Percentiles rank a stretch among this genome's conserved stretches.
Conservation (phyloP, 495 filamentous ascomycete genomes). For the Physcia stellaris region DNA sequence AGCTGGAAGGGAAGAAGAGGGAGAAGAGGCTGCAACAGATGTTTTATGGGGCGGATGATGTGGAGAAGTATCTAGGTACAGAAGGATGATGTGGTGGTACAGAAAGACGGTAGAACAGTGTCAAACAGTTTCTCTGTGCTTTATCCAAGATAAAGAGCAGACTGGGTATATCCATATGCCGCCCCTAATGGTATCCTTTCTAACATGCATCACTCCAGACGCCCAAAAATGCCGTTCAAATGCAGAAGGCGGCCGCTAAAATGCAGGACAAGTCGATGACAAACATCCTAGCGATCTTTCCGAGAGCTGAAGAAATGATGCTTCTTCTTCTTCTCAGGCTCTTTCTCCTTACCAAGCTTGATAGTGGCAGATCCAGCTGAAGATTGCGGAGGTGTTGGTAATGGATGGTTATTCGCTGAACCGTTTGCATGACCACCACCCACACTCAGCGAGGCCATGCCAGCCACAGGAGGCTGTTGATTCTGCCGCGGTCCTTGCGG, state of each 20-base stretch:
- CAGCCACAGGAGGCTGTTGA: conserved; percentile 38
- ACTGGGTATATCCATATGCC: neutral
- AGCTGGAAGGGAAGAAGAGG: conserved; percentile 55
- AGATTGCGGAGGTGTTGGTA: conserved; percentile 1
- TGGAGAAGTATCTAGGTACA: conserved; percentile 1
- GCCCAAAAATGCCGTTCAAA: neutral
- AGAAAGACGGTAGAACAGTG: neutral
- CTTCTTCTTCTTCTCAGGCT: conserved; percentile 55
- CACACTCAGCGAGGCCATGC: conserved; percentile 46
- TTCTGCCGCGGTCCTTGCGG: no score
- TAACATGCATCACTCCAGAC: neutral
- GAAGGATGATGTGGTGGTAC: neutral
- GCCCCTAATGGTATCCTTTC: neutral
- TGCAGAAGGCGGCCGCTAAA: neutral
- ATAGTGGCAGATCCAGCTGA: conserved; percentile 15
- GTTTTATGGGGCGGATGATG: conserved; percentile 24
- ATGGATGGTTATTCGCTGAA: conserved; percentile 22
- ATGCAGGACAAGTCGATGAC: neutral
- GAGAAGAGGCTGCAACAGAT: no score
- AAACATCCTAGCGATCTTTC: conserved; percentile 19
- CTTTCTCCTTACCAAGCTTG: conserved; percentile 36
- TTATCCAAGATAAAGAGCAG: neutral
- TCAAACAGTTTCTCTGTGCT: neutral
- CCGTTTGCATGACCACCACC: neutral
- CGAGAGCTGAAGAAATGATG: conserved; percentile 64